Evolutionary conservation across 768 basidiomycete species (phyloP).

Genomic region (Mycena rosella): DNA sequence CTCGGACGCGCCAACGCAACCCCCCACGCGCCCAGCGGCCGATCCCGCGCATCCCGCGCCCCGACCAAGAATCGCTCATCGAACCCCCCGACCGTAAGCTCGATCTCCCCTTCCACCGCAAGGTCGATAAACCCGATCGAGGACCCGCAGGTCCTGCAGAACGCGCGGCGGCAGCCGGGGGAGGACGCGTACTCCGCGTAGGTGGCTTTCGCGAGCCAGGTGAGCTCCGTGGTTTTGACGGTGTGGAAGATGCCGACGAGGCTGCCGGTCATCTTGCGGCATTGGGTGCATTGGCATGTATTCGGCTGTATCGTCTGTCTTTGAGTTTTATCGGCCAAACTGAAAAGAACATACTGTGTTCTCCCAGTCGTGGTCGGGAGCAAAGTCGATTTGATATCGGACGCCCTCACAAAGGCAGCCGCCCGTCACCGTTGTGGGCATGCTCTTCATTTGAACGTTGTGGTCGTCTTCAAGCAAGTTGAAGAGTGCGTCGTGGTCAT

Average conservation of each 20-base stretch:
- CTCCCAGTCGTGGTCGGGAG: slow-evolving; percentile 23
- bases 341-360: slow-evolving; percentile 5
- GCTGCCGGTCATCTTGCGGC: slow-evolving; percentile 25
- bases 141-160: slow-evolving; percentile 27
- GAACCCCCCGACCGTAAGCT: slow-evolving; percentile 21
- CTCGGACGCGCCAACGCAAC: slow-evolving; percentile 21
- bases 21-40: slow-evolving; percentile 6
- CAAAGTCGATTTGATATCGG: slow-evolving; percentile 26
- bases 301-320: background rate
- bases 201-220: slow-evolving; percentile 25
- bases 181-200: slow-evolving; percentile 32
- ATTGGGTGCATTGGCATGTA: slow-evolving; percentile 33
- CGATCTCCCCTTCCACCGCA: slow-evolving; percentile 6
- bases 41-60: slow-evolving; percentile 12
- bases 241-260: slow-evolving; percentile 10
- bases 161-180: slow-evolving; percentile 7
- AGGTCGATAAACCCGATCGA: slow-evolving; percentile 21
- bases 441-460: background rate
- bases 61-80: slow-evolving; percentile 28
- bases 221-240: background rate
- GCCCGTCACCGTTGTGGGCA: slow-evolving; percentile 10
- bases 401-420: slow-evolving; percentile 27
- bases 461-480: too few relatives aligned
- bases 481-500: too few relatives aligned
- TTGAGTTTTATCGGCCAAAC: background rate